Base-by-base conservation (phyloP, 345 rosid species). In the Barbarea vulgaris region DNA sequence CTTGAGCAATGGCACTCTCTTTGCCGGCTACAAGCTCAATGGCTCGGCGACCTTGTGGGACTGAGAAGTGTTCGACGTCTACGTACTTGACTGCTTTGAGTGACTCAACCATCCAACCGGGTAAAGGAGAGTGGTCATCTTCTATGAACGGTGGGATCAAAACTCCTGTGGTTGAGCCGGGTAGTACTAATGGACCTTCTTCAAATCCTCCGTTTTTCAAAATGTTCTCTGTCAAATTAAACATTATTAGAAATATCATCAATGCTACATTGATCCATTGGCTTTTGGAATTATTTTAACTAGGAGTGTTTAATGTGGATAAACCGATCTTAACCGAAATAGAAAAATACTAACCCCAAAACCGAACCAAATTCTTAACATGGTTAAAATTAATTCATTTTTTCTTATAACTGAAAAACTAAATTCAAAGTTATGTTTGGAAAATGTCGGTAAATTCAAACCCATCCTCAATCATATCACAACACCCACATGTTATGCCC, bases 31-130 rank as follows among this genome's bases (percentile, higher is more conserved):
- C 84, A 15, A 94, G 89, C 69, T 94, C 98, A 2, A 91, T 70
- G 0, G 92, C 97, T 57, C 95, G 70, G 68, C 69, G 82, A 46
- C 91, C 93, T 44, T 83, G 80, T 1, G 96, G 96, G 56, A 90
- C 88, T 0, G 87, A 72, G 84, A 84, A 90, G 60, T 90, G 96
- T 7, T 70, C 88, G 0, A 72, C 52, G 77, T 94, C 95, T 2
- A 94, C 85, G 87, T 89, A 94, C 56, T 94, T 91, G 15, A 94
- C 95, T 1, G 97, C 96, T 79, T 94, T 94, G 27, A 91, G 96
- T 25, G 97, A 94, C 53, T 88, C 97, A 4, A 87, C 81, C 73
- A 86, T 85, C 97, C 98, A 94, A 3, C 95, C 95, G 0, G 95
- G 95, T 48, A 91, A 74, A 6, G 98, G 93, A 18, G 91, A 82